Evolutionary conservation across 495 filamentous ascomycete species (phyloP), one percentile per base, ranked within the genome.

Genomic region (Parathielavia appendiculata): DNA sequence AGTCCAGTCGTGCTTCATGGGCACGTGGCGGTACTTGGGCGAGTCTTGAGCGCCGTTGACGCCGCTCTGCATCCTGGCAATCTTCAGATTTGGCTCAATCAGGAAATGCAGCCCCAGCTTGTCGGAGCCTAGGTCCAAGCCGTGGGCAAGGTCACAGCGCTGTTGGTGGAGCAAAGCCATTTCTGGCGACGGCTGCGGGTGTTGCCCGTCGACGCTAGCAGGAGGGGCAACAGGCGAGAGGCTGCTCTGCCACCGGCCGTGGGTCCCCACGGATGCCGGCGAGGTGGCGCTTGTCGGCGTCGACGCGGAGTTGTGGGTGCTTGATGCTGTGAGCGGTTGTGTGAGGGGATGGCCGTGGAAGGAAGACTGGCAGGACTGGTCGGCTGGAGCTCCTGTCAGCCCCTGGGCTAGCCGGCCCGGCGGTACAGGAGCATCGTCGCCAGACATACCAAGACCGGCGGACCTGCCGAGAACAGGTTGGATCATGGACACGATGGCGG

Each of bases 21-120:
- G 70, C 10, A 70, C 51, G 49, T 75, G 73, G 20, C 66, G 66
- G 51, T 69, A 72, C 12, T 63, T 57, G 6, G 66, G 62, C 0
- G 69, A 69, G 55, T 76, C 70, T 40, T 73, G 74, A 13, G 70
- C 65, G 41, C 71, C 70, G 56, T 76, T 63, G 54, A 65, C n/a
- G 46, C 69, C 69, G 39, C 57, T 65, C 38, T 73, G 71, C 52
- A 76, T 71, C 44, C 57, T 60, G 50, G 68, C 59, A 9, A 76
- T 59, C 17, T 67, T 68, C 14, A 73, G 62, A 22, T 58, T 59
- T 14, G 76, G 69, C 51, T 84, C 83, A 2, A 90, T 76, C 1
- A 90, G 72, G 50, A 88, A 90, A 46, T 83, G 83, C 34, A 92
- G 79, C 30, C 81, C 86, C 20, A 91, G 76, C 49, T 82, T 76